Evolutionary conservation across 352 stramenopile genomes (phyloP), one percentile per base, ranked within the genome.

Genomic region (Phytophthora megakarya): DNA sequence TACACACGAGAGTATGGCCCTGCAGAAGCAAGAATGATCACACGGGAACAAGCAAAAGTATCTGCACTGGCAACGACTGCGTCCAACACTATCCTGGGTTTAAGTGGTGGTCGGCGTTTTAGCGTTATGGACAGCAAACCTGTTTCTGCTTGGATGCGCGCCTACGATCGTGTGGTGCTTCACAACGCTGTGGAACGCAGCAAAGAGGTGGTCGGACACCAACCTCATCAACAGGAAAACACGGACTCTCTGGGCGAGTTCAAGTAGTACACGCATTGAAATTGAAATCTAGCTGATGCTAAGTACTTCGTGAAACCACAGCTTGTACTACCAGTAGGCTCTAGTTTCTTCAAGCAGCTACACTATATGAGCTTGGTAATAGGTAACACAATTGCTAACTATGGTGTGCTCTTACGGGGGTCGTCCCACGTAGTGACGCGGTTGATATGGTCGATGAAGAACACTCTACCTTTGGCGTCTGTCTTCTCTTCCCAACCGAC

Each of bases 381-480:
- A n/a, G n/a, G n/a, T n/a, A n/a, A n/a, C n/a, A n/a, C n/a, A n/a
- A 32, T 1, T 43, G 22, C 22, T 19, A 45, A 16, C 13, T 72
- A 72, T 19, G 48, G 15, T 61, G 19, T 37, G 12, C 18, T 64
- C 30, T 67, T 40, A 18, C 82, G 73, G 1, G 82, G 82, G 43
- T 92, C 82, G 1, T 69, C 73, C 85, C 85, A 92, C 13, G 85
- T 93, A 3, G 83, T 93, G 46, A 80, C 54, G 21, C 81, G 76
- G 51, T 87, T 88, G 63, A 89, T 80, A 65, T 93, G 85, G 52
- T 91, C 85, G 49, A 93, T 77, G 58, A 78, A 93, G 60, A 90
- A 92, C 11, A 70, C 56, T 38, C 85, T 72, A 23, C 83, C 85
- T 50, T 93, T 91, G 21, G 66, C 59, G 21, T 93, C 85, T 5